A percentile compares a stretch with the other conserved stretches of the same genome.
Evolutionary conservation across 2,329 filamentous ascomycete species (phyloP).

Genomic region (Fusarium burgessii): DNA sequence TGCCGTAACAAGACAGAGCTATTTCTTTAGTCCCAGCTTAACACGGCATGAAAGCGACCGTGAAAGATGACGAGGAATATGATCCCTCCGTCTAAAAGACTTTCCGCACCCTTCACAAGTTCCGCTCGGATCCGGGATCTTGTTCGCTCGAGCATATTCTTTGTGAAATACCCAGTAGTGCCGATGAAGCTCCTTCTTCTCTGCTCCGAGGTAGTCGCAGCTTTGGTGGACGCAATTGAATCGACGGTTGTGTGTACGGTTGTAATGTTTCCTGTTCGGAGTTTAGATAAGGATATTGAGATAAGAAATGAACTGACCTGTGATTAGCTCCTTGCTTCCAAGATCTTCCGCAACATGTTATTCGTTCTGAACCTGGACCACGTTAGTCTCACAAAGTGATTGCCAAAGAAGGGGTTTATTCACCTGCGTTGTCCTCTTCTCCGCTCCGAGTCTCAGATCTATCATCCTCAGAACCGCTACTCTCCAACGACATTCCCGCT

Average conservation of each 20-base stretch:
- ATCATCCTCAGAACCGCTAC: neutral
- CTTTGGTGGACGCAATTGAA: neutral
- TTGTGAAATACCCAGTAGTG: constrained; percentile 32
- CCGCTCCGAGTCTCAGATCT: neutral
- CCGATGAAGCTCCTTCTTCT: constrained; percentile 11
- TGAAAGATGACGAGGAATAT: constrained; percentile 14
- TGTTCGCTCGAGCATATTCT: neutral
- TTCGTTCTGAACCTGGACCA: rapidly evolving
- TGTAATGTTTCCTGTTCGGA: constrained; percentile 9
- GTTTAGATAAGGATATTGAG: neutral
- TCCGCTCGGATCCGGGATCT: neutral
- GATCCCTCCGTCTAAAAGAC: constrained; percentile 16
- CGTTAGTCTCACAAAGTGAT: neutral
- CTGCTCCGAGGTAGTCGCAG: neutral
- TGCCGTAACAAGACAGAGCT: neutral
- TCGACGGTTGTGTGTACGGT: constrained; percentile 5
- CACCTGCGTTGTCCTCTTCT: neutral
- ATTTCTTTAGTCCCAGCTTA: constrained; percentile 17
- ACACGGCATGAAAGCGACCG: constrained; percentile 20
- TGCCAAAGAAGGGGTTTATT: no score
- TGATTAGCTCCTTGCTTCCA: neutral
- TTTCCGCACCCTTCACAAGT: constrained; percentile 15
- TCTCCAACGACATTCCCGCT: constrained; percentile 18
- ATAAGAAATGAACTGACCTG: constrained; percentile 4
- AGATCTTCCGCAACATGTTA: neutral